Conservation (phyloP, 768 basidiomycete genomes). For the Dioszegia hungarica region DNA sequence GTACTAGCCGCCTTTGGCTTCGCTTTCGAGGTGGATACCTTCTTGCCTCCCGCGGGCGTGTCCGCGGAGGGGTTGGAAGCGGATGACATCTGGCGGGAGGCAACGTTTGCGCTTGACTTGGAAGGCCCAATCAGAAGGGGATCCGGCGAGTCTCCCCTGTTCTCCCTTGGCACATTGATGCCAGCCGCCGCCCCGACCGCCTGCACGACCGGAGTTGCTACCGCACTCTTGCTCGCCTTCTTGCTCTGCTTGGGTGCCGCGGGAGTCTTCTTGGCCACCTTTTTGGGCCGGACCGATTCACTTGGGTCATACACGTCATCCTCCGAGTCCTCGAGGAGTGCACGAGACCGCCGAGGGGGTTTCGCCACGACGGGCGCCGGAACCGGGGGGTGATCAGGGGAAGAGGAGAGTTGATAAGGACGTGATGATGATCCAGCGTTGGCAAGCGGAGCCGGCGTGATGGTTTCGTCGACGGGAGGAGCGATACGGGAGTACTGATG, state of each 20-base stretch:
- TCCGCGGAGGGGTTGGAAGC: not conserved
- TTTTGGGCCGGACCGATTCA: not conserved
- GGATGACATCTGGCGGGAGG: not conserved
- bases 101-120: not conserved
- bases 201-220: not conserved
- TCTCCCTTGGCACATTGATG: not conserved
- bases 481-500: conserved; percentile 2
- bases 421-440: not conserved
- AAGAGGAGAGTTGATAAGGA: not conserved
- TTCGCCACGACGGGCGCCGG: not conserved
- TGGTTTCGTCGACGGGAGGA: not conserved
- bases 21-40: not conserved
- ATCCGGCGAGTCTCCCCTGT: not conserved
- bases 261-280: not conserved
- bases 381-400: not conserved
- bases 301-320: not conserved
- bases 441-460: not conserved
- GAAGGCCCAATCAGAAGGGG: not conserved
- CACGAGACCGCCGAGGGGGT: not conserved
- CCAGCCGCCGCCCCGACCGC: not conserved
- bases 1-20: not conserved
- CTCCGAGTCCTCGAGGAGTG: not conserved
- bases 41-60: not conserved
- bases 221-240: not conserved
- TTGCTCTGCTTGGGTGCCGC: not conserved